Percentiles rank a stretch among this genome's conserved stretches.
Evolutionary conservation across 257 asterid species (phyloP).

Genomic region (Cordia subcordata): DNA sequence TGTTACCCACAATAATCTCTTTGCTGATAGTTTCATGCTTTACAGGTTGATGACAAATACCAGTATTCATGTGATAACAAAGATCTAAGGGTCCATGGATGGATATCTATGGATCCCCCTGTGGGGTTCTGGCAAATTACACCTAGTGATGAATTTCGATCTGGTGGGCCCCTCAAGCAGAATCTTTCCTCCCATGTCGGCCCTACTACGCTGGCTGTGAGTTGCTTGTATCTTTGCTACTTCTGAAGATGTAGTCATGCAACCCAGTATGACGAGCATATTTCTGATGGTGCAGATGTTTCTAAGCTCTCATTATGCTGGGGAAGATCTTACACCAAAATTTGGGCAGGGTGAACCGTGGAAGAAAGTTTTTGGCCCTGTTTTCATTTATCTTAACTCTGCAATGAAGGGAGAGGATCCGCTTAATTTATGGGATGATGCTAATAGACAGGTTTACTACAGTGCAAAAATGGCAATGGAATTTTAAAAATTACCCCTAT

Average conservation of each 20-base stretch:
- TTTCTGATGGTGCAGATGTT: slow-evolving; percentile 42
- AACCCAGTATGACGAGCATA: neutral
- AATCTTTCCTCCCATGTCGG: slow-evolving; percentile 84
- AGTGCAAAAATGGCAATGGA: neutral
- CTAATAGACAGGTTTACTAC: slow-evolving; percentile 48
- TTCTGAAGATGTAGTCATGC: neutral
- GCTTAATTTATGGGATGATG: slow-evolving; percentile 63
- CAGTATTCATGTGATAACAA: slow-evolving; percentile 59
- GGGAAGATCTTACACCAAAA: slow-evolving; percentile 56
- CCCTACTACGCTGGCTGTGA: slow-evolving; percentile 61
- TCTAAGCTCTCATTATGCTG: slow-evolving; percentile 76
- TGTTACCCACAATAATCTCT: neutral
- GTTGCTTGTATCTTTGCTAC: slow-evolving; percentile 9
- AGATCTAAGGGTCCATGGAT: slow-evolving; percentile 65
- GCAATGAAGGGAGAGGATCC: slow-evolving; percentile 37
- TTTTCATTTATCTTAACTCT: slow-evolving; percentile 63
- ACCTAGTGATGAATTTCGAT: slow-evolving; percentile 57
- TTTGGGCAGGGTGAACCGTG: slow-evolving; percentile 68
- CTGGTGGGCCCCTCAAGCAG: slow-evolving; percentile 75
- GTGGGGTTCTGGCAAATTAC: slow-evolving; percentile 74
- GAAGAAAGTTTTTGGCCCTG: slow-evolving; percentile 89
- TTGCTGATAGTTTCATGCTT: neutral
- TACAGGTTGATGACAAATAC: slow-evolving; percentile 78
- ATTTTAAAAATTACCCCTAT: neutral
- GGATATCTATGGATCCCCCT: slow-evolving; percentile 59